Evolutionary conservation across 495 filamentous ascomycete species (phyloP).

Genomic region (Aspergillus hancockii): DNA sequence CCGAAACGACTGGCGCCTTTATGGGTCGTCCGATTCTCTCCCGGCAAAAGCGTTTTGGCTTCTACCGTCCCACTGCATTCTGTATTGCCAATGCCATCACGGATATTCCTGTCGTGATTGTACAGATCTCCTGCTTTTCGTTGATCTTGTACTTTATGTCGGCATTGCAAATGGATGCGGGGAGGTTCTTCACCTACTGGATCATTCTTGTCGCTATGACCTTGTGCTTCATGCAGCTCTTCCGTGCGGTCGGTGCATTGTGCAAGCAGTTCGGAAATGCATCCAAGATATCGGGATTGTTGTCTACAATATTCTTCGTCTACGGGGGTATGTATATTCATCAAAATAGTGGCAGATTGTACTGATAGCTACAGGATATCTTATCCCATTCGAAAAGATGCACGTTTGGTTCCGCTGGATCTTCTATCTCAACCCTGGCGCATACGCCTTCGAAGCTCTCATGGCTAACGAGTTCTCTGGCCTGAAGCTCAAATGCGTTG

Average conservation of each 20-base stretch:
- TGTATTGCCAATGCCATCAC: constrained; percentile 80
- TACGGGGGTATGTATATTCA: constrained; percentile 64
- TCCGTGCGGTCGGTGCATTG: constrained; percentile 73
- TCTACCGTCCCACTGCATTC: constrained; percentile 76
- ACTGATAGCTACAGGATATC: constrained; percentile 70
- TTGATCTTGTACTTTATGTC: constrained; percentile 82
- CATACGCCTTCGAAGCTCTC: constrained; percentile 83
- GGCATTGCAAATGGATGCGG: constrained; percentile 63
- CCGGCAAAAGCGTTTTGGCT: constrained; percentile 58
- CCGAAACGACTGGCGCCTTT: constrained; percentile 40
- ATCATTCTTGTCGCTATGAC: constrained; percentile 69
- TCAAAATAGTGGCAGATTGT: constrained; percentile 18
- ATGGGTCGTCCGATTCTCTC: constrained; percentile 47
- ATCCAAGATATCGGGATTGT: constrained; percentile 72
- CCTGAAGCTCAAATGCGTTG: constrained; percentile 79
- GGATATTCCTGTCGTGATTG: constrained; percentile 67
- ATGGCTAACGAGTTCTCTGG: constrained; percentile 88
- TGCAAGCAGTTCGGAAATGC: constrained; percentile 84
- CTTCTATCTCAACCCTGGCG: constrained; percentile 82
- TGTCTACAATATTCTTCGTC: constrained; percentile 77
- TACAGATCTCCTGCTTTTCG: constrained; percentile 69
- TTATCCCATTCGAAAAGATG: constrained; percentile 75
- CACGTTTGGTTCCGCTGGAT: constrained; percentile 86
- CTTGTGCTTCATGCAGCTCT: constrained; percentile 73
- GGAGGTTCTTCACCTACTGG: constrained; percentile 77